A percentile compares a stretch with the other conserved stretches of the same genome.
Evolutionary conservation across 371 early-diverging fungal species (phyloP).

Genomic region (Dichotomocladium elegans): DNA sequence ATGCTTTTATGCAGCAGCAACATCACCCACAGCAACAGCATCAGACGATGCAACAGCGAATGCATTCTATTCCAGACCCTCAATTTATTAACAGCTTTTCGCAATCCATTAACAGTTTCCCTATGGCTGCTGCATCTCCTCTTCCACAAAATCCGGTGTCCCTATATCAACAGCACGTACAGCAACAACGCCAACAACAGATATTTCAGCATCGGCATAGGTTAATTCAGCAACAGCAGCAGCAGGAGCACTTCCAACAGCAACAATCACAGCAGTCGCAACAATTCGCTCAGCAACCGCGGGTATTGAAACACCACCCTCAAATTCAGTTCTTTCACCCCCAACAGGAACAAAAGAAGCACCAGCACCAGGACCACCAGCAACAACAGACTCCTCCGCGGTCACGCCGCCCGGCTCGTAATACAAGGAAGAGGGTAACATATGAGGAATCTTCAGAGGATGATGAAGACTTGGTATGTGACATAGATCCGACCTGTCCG

Average conservation of each 20-base stretch:
- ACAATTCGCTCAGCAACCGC: not conserved
- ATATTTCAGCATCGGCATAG: not conserved
- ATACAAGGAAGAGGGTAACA: conserved; percentile 32
- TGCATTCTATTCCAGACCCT: conserved; percentile 14
- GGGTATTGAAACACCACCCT: no score
- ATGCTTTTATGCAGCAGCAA: conserved; percentile 20
- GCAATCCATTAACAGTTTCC: conserved; percentile 15
- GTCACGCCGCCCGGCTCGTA: conserved; percentile 30
- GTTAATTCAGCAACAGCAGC: conserved; percentile 3
- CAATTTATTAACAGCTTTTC: conserved; percentile 21
- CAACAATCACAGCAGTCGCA: not conserved
- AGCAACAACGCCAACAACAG: conserved; percentile 3
- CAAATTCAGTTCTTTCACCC: not conserved
- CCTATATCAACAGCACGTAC: conserved; percentile 2
- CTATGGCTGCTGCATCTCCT: conserved; percentile 7
- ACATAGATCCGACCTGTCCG: no score
- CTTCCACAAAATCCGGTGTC: conserved; percentile 2
- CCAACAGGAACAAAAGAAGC: conserved; percentile 5
- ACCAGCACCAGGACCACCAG: conserved; percentile 10
- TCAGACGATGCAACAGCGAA: conserved; percentile 4
- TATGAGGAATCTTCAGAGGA: conserved; percentile 47
- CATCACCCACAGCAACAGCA: conserved; percentile 11
- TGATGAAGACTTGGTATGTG: conserved; percentile 29
- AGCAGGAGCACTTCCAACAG: not conserved
- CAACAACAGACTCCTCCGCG: conserved; percentile 19